Percentiles rank a stretch among this genome's conserved stretches.
phyloP scores from a whole-genome alignment of 2,329 filamentous ascomycete species.

The Penicillium sp. region DNA sequence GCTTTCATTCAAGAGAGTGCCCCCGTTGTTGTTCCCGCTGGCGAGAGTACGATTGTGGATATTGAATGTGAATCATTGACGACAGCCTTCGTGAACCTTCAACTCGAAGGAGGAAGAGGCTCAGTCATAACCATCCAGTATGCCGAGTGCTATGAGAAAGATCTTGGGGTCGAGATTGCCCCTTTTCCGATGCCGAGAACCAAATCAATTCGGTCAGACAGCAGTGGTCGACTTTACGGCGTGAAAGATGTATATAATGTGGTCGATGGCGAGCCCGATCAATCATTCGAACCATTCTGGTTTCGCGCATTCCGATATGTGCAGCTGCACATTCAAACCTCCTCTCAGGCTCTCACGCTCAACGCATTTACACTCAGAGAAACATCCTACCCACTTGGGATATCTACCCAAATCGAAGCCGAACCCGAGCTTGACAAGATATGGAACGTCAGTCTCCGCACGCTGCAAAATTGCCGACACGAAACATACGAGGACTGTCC shows the following conservation, averaged over 20 bases:
- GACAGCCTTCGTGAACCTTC: slow-evolving; percentile 15
- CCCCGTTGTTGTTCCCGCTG: not conserved
- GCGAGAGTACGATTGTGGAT: slow-evolving; percentile 12
- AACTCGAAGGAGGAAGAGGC: slow-evolving; percentile 6
- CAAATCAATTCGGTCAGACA: slow-evolving; percentile 7
- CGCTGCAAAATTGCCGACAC: slow-evolving; percentile 29
- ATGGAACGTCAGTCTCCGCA: slow-evolving; percentile 27
- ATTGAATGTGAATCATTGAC: slow-evolving; percentile 9
- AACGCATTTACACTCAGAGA: slow-evolving; percentile 7
- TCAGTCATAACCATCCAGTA: slow-evolving; percentile 19
- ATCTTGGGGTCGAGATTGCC: slow-evolving; percentile 10
- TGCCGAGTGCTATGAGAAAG: slow-evolving; percentile 27
- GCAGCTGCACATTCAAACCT: slow-evolving; percentile 6
- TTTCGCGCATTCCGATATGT: slow-evolving; percentile 18
- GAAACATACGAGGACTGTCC: slow-evolving; percentile 33
- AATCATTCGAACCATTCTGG: slow-evolving; percentile 16
- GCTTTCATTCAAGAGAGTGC: slow-evolving; percentile 1
- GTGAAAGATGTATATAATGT: slow-evolving; percentile 10
- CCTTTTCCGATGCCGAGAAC: slow-evolving; percentile 12
- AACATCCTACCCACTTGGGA: slow-evolving; percentile 16
- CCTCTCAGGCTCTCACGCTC: slow-evolving; percentile 3
- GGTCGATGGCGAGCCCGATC: slow-evolving; percentile 4
- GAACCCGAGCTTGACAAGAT: slow-evolving; percentile 16
- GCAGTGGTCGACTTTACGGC: slow-evolving; percentile 8
- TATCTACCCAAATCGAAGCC: slow-evolving; percentile 7